Base-by-base conservation (phyloP, 2,329 filamentous ascomycete species). In the Aspergillus sp. region DNA sequence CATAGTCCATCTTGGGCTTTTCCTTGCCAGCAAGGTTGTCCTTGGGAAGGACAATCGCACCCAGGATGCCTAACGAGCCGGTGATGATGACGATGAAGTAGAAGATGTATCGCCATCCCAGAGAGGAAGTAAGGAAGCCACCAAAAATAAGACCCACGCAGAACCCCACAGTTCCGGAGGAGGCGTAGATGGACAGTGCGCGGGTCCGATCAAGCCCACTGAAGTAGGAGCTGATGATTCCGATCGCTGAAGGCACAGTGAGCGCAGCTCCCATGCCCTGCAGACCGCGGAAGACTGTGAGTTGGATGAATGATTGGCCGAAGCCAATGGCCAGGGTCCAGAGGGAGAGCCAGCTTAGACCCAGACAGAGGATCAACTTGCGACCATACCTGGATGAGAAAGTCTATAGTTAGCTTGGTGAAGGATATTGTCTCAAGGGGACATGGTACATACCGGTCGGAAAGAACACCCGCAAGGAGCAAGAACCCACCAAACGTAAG, bases 191-290 rank as follows among this genome's bases (percentile, higher is more conserved):
- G 15, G 76, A 76, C n/a, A 78, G 63, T 2, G 71, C 76, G 5
- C 74, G 69, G 5, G 76, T 78, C 1, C 76, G 70, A 55, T 78
- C 76, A 39, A 73, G 66, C 10, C 73, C 71, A 8, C 73, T 72
- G 21, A 78, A 78, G 63, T 77, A 78, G 19, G 68, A 80, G 52
- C 69, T 75, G 54, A 83, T 80, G 21, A 83, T 77, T 1, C 79
- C 75, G 49, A 82, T 80, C 0, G 78, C 78, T 0, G 80, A 79
- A 1, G 80, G 80, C 0, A 82, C 72, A 2, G 79, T 80, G 75
- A 82, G 75, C 5, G 80, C 79, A 1, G 80, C 72, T 1, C 79
- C 79, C 8, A 81, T 72, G 1, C 81, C 81, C 49, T 82, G 79
- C 0, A 82, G 68, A 0, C 79, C 81, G n/a, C 81, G 77, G 32